Evolutionary conservation across 768 basidiomycete genomes (phyloP), one percentile per base, ranked within the genome.

Genomic region (Neoboletus subvelutipes): DNA sequence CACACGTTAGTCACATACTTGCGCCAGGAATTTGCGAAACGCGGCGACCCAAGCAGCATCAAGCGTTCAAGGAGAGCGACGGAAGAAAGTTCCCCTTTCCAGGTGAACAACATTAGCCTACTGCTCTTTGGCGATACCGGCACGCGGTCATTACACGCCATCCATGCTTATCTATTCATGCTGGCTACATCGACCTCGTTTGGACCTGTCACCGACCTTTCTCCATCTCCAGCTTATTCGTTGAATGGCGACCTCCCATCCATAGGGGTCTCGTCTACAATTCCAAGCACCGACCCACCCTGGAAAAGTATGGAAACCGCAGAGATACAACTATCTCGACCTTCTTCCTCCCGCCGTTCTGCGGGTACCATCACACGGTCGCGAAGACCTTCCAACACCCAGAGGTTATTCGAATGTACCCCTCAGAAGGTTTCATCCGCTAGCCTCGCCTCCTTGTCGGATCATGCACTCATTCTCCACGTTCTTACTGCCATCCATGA

Each of bases 161-260:
- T 87, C 4, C 87, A 94, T 66, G 91, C 91, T 3, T 90, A 92
- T 67, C 64, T 87, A 10, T 97, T 88, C 65, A 84, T 87, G 37
- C 78, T 96, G 18, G 87, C 88, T 2, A 90, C 87, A 17, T 83
- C 90, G 0, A 78, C 85, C 0, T 78, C 80, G 17, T 75, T 94
- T 3, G 87, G 85, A 1, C 55, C 82, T 39, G 57, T 74, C 20
- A 60, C 78, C 50, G 57, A 72, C 61, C 68, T 73, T 55, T 64
- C 76, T 15, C 74, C 80, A 1, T 69, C 77, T 12, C 80, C 82
- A 0, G 74, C 77, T 24, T 71, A 75, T 31, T 72, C 72, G 39
- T 59, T 71, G 40, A 72, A 66, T 33, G 67, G 69, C 28, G 73
- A 72, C 46, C 55, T 65, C 28, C 49, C 63, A 34, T 67, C 64